These are phyloP conservation scores for Fusarium sp. DNA, from an alignment of 2,329 filamentous ascomycete species.

Conservation along the genomic window DNA sequence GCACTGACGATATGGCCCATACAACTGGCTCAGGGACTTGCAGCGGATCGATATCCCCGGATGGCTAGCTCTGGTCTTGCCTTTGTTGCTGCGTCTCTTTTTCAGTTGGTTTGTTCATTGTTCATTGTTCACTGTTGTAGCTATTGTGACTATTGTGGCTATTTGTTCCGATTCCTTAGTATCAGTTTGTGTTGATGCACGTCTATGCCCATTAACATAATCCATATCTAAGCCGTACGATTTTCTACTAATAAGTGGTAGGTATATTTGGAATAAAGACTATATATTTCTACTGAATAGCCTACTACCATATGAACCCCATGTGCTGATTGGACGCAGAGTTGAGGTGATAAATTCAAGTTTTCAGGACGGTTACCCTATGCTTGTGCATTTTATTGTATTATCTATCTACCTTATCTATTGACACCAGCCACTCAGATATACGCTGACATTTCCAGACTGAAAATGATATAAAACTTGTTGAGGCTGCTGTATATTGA, in stretches of 20 bases:
- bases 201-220: not conserved
- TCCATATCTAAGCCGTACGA: not conserved
- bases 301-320: not conserved
- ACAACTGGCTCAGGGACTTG: conserved; percentile 5
- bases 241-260: not conserved
- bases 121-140: not conserved
- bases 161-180: too few relatives aligned
- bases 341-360: too few relatives aligned
- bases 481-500: not conserved
- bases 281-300: too few relatives aligned
- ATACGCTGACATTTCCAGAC: not conserved
- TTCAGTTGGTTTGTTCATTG: not conserved
- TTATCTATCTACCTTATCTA: too few relatives aligned
- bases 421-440: not conserved
- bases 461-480: too few relatives aligned
- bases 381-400: not conserved
- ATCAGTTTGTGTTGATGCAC: not conserved
- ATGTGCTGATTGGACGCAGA: too few relatives aligned
- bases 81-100: not conserved
- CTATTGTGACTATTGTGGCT: too few relatives aligned
- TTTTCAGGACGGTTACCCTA: not conserved
- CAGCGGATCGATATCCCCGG: conserved; percentile 2
- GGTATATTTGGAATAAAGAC: not conserved
- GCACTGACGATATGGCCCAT: conserved; percentile 1
- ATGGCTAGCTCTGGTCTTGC: not conserved